A percentile compares a stretch with the other conserved stretches of the same genome.
phyloP scores from a whole-genome alignment of 2,329 filamentous ascomycete genomes.

The Hypoxylon sp. region DNA sequence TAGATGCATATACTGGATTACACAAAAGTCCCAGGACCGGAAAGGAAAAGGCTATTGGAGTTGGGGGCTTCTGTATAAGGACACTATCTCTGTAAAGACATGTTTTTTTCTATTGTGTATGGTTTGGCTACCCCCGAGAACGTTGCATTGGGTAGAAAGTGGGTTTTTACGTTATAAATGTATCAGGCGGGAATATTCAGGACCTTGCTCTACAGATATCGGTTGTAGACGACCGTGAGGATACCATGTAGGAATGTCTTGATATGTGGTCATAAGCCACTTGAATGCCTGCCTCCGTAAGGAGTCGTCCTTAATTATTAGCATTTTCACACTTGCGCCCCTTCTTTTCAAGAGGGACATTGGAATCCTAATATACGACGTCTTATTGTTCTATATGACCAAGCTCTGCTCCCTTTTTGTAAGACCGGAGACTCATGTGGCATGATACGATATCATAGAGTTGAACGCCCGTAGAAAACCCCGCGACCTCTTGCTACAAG shows the following conservation, averaged over 20 bases:
- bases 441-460: no score
- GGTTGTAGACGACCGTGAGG: no score
- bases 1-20: conserved; percentile 23
- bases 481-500: no score
- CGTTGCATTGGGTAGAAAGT: neutral
- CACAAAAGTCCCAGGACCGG: conserved; percentile 25
- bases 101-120: neutral
- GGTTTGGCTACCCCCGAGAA: neutral
- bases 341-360: neutral
- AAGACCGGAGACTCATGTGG: neutral
- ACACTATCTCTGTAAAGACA: conserved; percentile 6
- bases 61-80: conserved; percentile 15
- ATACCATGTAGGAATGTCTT: no score
- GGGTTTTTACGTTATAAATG: no score
- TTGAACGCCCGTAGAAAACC: no score
- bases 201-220: neutral
- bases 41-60: conserved; percentile 26
- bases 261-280: neutral
- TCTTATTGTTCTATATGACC: neutral
- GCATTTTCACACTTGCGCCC: neutral
- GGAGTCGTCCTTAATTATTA: neutral
- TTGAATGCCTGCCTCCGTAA: neutral
- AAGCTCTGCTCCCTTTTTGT: neutral
- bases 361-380: neutral
- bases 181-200: neutral